Conservation (phyloP, 371 early-diverging fungal genomes). For the Haplosporangium sp. region DNA sequence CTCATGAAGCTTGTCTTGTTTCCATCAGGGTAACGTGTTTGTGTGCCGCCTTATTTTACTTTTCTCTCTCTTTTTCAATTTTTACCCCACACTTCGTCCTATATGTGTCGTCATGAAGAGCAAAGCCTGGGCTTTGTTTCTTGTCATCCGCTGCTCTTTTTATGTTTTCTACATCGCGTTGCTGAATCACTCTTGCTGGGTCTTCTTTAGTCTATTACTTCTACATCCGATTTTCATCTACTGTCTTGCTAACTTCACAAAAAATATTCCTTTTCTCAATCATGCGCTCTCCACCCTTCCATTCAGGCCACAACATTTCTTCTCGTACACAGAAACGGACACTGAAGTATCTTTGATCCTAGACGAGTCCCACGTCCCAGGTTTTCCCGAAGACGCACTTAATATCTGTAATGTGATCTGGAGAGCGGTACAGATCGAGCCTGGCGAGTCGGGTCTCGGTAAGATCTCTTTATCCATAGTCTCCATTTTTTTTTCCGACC, state of each 20-base stretch:
- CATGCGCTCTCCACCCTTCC: background rate
- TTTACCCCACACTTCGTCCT: too few species aligned
- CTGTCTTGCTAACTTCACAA: too few species aligned
- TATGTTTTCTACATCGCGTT: too few species aligned
- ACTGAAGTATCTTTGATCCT: constrained; percentile 50
- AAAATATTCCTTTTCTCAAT: background rate
- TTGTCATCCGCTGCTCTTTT: too few species aligned
- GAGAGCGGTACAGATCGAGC: constrained; percentile 52
- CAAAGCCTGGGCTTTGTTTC: too few species aligned
- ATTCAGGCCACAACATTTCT: constrained; percentile 42
- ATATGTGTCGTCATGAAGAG: too few species aligned
- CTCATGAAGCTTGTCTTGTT: constrained; percentile 54
- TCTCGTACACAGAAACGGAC: constrained; percentile 54
- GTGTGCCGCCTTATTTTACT: too few species aligned
- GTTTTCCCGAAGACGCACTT: constrained; percentile 37
- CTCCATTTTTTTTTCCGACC: too few species aligned
- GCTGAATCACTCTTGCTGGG: too few species aligned
- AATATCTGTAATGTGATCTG: constrained; percentile 43
- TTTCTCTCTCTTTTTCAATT: too few species aligned
- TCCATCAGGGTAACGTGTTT: constrained; percentile 33
- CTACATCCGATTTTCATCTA: too few species aligned
- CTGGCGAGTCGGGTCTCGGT: constrained; percentile 53
- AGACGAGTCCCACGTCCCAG: constrained; percentile 39
- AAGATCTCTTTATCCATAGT: constrained; percentile 1
- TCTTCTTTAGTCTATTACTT: too few species aligned